These are phyloP conservation scores for Coniochaeta hoffmannii DNA, from an alignment of 2,329 filamentous ascomycete genomes.

Conservation along the genomic window DNA sequence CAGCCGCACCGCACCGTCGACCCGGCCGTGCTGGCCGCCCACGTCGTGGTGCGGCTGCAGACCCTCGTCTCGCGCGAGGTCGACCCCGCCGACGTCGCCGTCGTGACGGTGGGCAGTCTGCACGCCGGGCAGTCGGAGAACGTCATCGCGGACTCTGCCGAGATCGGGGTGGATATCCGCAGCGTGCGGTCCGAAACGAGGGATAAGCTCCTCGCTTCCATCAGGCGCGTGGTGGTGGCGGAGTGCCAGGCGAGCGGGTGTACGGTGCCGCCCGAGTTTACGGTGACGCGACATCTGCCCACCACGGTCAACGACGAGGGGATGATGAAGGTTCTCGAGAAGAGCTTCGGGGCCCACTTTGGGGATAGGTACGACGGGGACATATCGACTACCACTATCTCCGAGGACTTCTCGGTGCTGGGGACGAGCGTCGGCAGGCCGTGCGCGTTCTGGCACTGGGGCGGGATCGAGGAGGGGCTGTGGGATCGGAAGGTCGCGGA, in stretches of 20 bases:
- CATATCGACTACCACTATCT: neutral
- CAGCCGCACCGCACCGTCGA: slow-evolving; percentile 35
- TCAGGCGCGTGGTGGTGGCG: slow-evolving; percentile 38
- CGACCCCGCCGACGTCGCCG: slow-evolving; percentile 27
- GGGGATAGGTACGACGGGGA: neutral
- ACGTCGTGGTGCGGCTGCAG: slow-evolving; percentile 29
- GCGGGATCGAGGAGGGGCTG: neutral
- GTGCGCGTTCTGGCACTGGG: slow-evolving; percentile 7
- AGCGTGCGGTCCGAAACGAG: slow-evolving; percentile 23
- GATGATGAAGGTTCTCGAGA: slow-evolving; percentile 31
- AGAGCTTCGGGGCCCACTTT: neutral
- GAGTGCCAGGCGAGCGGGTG: slow-evolving; percentile 44
- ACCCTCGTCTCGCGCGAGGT: slow-evolving; percentile 23
- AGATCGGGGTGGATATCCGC: slow-evolving; percentile 31
- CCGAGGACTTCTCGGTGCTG: slow-evolving; percentile 3
- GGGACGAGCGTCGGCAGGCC: slow-evolving; percentile 3
- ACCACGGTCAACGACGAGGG: slow-evolving; percentile 42
- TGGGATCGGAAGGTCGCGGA: slow-evolving; percentile 4
- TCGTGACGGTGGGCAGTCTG: slow-evolving; percentile 35
- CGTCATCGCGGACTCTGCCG: slow-evolving; percentile 29
- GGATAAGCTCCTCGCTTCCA: slow-evolving; percentile 24
- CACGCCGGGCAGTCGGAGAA: slow-evolving; percentile 34
- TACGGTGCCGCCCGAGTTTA: slow-evolving; percentile 32
- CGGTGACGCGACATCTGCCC: slow-evolving; percentile 33
- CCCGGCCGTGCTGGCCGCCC: slow-evolving; percentile 34